Base-by-base conservation (phyloP, 2,329 filamentous ascomycete genomes). In the Aspergillus alliaceus region DNA sequence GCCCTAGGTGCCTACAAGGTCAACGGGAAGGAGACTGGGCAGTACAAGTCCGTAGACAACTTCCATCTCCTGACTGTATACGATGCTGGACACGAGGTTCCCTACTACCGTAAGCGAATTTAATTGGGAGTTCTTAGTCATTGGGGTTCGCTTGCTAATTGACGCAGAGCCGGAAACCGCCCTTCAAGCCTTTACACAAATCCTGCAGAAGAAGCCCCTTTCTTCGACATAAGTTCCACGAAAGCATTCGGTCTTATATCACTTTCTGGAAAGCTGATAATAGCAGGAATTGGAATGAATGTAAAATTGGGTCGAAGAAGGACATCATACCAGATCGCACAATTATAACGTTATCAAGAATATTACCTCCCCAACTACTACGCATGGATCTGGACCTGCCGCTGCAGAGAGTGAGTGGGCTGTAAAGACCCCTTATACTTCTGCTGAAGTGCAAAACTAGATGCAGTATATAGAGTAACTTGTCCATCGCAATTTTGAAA, bases 31-130 rank as follows among this genome's bases (percentile, higher is more conserved):
- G 67, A 77, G 34, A 75, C 71, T 25, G 83, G 83, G 3, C 73
- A 75, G 31, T 84, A 79, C 69, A 85, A 86, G 74, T 77, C 65
- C 0, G 72, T 75, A 4, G 78, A 75, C 6, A 82, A 83, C 57
- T 67, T 84, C 37, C 78, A 74, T 44, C 84, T 80, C 69, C 65
- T 83, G 60, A 72, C 76, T 20, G 79, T 82, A 2, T 82, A 74
- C 59, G 77, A 71, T 1, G 79, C 80, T 0, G 80, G 80, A 0
- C 80, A 82, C 56, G 77, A 80, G 66, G 79, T 82, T 34, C 80
- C 80, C 1, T 70, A 74, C 3, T 82, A 81, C 67, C 78, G 80
- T 65, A 78, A 78, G 57, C 71, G 72, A 14, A 35, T n/a, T 25
- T 1, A 9, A 5, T 8, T 22, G 25, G 18, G 3, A 2, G 4